phyloP scores from a whole-genome alignment of 2,329 filamentous ascomycete genomes.

The Fusarium longipes region DNA sequence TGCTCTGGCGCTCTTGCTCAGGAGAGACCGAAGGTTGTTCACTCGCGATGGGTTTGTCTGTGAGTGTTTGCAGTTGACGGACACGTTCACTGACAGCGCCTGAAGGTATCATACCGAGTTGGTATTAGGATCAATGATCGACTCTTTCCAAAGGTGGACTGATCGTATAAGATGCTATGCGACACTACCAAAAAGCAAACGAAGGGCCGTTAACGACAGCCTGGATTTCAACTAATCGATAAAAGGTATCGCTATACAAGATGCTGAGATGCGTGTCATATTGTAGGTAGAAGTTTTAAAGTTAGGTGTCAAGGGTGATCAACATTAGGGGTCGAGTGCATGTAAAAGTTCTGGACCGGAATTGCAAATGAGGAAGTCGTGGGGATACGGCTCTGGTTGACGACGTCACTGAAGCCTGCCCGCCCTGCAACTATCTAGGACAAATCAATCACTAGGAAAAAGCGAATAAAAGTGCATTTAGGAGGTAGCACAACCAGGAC shows the following conservation, averaged over 20 bases:
- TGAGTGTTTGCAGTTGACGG: slow-evolving; percentile 44
- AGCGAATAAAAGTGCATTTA: slow-evolving; percentile 28
- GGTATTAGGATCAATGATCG: slow-evolving; percentile 7
- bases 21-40: slow-evolving; percentile 15
- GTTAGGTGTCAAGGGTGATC: background rate
- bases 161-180: slow-evolving; percentile 9
- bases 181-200: slow-evolving; percentile 28
- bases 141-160: slow-evolving; percentile 11
- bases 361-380: slow-evolving; percentile 12
- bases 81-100: slow-evolving; percentile 49
- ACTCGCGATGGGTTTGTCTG: slow-evolving; percentile 18
- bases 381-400: slow-evolving; percentile 20
- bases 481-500: slow-evolving; percentile 48
- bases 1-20: slow-evolving; percentile 42
- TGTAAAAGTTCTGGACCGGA: slow-evolving; percentile 1
- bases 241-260: slow-evolving; percentile 16
- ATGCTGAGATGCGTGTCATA: slow-evolving; percentile 17
- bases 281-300: slow-evolving; percentile 5
- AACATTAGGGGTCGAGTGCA: background rate
- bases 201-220: background rate
- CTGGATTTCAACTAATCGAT: slow-evolving; percentile 20
- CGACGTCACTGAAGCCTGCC: slow-evolving; percentile 13
- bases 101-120: slow-evolving; percentile 35
- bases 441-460: slow-evolving; percentile 37
- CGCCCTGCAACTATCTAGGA: background rate